Evolutionary conservation across 139 green algal genomes (phyloP).

Genomic region (Volvox reticuliferus): DNA sequence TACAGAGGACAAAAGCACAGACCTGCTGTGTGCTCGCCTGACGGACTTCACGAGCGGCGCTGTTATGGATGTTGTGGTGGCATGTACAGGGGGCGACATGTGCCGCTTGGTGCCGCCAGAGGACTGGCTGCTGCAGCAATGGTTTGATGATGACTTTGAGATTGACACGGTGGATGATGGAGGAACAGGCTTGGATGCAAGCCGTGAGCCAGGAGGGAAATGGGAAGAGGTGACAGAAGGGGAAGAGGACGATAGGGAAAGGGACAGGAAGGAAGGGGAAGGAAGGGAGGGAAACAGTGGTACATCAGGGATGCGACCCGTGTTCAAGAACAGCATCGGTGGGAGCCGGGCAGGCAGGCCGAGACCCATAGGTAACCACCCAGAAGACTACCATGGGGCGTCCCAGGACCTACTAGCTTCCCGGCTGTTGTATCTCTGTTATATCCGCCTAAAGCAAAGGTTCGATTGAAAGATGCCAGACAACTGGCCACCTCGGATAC

Average conservation of each 20-base stretch:
- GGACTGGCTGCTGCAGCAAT: constrained; percentile 16
- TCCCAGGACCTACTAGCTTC: too few relatives aligned
- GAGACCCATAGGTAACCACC: too few relatives aligned
- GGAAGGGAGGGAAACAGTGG: not conserved
- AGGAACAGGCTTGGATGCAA: not conserved
- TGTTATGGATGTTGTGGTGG: not conserved
- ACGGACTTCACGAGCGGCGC: not conserved
- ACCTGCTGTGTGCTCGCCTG: not conserved
- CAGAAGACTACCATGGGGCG: too few relatives aligned
- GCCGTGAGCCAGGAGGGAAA: not conserved
- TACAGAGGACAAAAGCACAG: not conserved
- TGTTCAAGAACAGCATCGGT: too few relatives aligned
- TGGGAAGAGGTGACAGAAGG: not conserved
- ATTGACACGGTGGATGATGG: not conserved
- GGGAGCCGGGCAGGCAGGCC: too few relatives aligned
- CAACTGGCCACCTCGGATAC: too few relatives aligned
- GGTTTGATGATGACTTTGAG: not conserved
- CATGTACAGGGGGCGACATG: constrained; percentile 27
- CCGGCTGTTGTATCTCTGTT: too few relatives aligned
- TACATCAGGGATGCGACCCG: too few relatives aligned
- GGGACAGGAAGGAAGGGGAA: not conserved
- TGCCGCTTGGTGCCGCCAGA: not conserved
- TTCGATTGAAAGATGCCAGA: too few relatives aligned
- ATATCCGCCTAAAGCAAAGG: too few relatives aligned
- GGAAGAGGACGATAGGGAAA: not conserved